Evolutionary conservation across 2,329 filamentous ascomycete genomes (phyloP), one percentile per base, ranked within the genome.

Genomic region (Gyromitra esculenta): DNA sequence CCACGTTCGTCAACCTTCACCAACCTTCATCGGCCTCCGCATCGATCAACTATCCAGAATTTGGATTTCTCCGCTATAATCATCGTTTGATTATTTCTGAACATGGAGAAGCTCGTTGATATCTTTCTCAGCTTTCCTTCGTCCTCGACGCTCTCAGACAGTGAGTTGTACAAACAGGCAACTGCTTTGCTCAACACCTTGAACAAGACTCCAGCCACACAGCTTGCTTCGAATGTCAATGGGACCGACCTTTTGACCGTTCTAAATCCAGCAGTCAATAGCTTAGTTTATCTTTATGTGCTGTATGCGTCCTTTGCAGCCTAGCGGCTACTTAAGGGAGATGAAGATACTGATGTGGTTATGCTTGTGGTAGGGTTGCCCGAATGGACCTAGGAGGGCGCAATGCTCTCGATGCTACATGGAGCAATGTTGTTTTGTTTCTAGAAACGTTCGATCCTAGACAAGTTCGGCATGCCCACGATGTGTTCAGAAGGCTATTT

Each of bases 381-480:
- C 76, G 76, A 43, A 56, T 79, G 50, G 78, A 79, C 66, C 50
- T 76, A 18, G 77, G 57, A 25, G 75, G 76, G 35, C 68, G 69
- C 43, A 69, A 57, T 52, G 64, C 68, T 45, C 59, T 79, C 25
- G 75, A 79, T 57, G 54, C 45, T 54, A 62, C 69, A 65, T 76
- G 66, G 68, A 54, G 48, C 21, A 73, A 77, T 66, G 39, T 73
- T 35, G 50, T 60, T 43, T 41, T 52, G 41, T 77, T 78, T 57
- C 71, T 81, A 52, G 79, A 74, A 43, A 50, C 15, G 2, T 88
- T 87, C 79, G 87, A 89, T 80, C 83, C 86, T 1, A 82, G 87
- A 57, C 87, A 89, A 80, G 84, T 88, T 21, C 85, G 87, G 76
- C 89, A 88, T 81, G 83, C 85, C 21, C 87, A 86, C n/a, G 79